Evolutionary conservation across 768 basidiomycete species (phyloP).

Genomic region (Mycena albidolilacea): DNA sequence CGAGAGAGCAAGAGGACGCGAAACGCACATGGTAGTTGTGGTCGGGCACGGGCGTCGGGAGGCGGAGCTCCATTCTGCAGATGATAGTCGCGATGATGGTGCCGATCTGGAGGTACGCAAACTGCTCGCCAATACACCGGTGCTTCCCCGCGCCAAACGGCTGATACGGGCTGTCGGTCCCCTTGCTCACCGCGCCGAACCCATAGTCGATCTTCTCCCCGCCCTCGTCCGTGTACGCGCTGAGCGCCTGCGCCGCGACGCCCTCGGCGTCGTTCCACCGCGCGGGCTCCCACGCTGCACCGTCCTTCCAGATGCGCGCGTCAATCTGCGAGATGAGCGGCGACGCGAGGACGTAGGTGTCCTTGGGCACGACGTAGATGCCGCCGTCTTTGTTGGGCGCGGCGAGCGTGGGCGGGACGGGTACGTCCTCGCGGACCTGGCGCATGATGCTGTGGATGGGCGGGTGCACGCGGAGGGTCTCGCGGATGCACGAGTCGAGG

Average conservation of each 20-base stretch:
- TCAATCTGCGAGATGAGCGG: slow-evolving; percentile 93
- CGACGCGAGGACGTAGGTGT: slow-evolving; percentile 90
- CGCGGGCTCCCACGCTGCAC: slow-evolving; percentile 80
- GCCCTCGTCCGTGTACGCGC: slow-evolving; percentile 78
- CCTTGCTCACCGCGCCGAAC: slow-evolving; percentile 95
- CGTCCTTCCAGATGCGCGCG: slow-evolving; percentile 83
- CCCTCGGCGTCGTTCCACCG: slow-evolving; percentile 92
- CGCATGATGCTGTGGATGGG: slow-evolving; percentile 98
- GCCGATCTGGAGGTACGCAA: slow-evolving; percentile 95
- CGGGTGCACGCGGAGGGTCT: slow-evolving; percentile 93
- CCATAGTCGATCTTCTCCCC: slow-evolving; percentile 97
- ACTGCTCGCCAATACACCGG: slow-evolving; percentile 96
- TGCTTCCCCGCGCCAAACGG: slow-evolving; percentile 98
- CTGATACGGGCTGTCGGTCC: slow-evolving; percentile 95
- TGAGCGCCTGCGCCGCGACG: slow-evolving; percentile 83
- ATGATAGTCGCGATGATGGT: slow-evolving; percentile 86
- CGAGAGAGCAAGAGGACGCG: neutral
- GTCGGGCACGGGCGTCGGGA: slow-evolving; percentile 78
- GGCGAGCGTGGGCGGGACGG: slow-evolving; percentile 85
- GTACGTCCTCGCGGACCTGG: slow-evolving; percentile 88
- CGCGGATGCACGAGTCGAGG: slow-evolving; percentile 91
- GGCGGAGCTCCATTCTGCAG: slow-evolving; percentile 79
- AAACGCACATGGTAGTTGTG: slow-evolving; percentile 91
- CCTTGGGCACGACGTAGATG: slow-evolving; percentile 90
- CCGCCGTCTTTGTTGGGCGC: slow-evolving; percentile 79